Percentiles rank a stretch among this genome's conserved stretches.
Conservation (phyloP, 2,329 filamentous ascomycete genomes). For the Epichloe sylvatica region DNA sequence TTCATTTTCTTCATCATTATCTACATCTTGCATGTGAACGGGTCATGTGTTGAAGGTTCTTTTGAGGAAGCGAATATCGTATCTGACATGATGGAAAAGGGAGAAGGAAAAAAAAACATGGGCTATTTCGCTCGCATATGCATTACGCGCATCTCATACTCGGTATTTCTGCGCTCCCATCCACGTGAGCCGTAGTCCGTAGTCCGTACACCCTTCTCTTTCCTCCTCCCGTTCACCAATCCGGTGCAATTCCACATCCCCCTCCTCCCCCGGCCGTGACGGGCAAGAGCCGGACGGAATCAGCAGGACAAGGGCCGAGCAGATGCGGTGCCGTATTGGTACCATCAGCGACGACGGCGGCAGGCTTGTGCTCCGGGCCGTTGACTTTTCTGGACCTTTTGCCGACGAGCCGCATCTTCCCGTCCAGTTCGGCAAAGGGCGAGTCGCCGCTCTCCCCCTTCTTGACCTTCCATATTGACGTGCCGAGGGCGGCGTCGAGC, state of each 20-base stretch:
- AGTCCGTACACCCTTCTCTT: not conserved
- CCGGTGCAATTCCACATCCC: conserved; percentile 27
- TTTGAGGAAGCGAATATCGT: not conserved
- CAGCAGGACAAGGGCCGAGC: conserved; percentile 7
- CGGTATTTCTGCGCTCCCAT: not conserved
- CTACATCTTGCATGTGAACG: not conserved
- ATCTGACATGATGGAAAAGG: not conserved
- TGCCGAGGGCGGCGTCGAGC: conserved; percentile 66
- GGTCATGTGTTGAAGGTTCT: not conserved
- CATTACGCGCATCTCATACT: too few relatives aligned
- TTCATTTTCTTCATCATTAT: not conserved
- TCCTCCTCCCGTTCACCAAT: conserved; percentile 26
- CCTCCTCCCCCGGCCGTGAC: conserved; percentile 5
- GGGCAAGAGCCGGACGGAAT: conserved; percentile 24
- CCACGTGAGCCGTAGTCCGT: not conserved
- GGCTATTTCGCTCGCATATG: not conserved
- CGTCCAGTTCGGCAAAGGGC: conserved; percentile 32
- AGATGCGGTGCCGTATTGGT: not conserved
- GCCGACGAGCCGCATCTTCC: conserved; percentile 19
- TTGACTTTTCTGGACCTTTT: conserved; percentile 21
- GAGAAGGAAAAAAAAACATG: not conserved
- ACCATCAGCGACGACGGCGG: too few relatives aligned
- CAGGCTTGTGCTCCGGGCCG: conserved; percentile 19
- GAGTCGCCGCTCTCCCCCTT: conserved; percentile 44
- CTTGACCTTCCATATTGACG: conserved; percentile 62